Base-by-base conservation (phyloP, 768 basidiomycete genomes). In the Suillus weaverae region DNA sequence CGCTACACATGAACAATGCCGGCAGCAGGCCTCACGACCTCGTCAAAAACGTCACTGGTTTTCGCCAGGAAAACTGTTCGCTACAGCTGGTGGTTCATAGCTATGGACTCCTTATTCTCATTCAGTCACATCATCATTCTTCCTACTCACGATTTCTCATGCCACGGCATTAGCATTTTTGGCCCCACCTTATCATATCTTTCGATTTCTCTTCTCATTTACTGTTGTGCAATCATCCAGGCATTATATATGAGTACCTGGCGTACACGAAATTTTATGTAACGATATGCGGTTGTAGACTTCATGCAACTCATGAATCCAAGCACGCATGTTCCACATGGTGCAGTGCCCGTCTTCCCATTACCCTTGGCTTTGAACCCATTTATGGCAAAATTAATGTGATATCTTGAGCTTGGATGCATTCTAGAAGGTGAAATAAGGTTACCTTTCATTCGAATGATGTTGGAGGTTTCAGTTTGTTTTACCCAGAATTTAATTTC, bases 31-130 rank as follows among this genome's bases (percentile, higher is more conserved):
- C 26, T 70, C 72, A 41, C 72, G 76, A 38, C 74, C 75, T 67
- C 78, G 82, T 64, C 74, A 82, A 64, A 78, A 80, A 69, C 80
- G 83, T 43, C 77, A 80, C 68, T 87, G 86, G 86, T 86, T 86
- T 72, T 81, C 81, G 62, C 80, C 84, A 35, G 81, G 81, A 73
- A 81, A 82, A 74, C 71, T 86, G 67, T 84, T 85, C 68, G 71
- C 80, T 67, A 77, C 81, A 56, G 71, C 80, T 62, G 79, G 79
- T 62, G 78, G 76, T 54, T 72, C 75, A 63, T 77, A 76, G 75
- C 38, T 33, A 30, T 62, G 22, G 30, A 57, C 44, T 38, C 18
- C 18, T 53, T 65, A 62, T 60, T 62, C 38, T 38, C 55, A 50
- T 64, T 61, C 46, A 33, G 38, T n/a, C 30, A 22, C 22, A 57